Evolutionary conservation across 1,284 basidiomycete species (phyloP).

Genomic region (Porodaedalea pini): DNA sequence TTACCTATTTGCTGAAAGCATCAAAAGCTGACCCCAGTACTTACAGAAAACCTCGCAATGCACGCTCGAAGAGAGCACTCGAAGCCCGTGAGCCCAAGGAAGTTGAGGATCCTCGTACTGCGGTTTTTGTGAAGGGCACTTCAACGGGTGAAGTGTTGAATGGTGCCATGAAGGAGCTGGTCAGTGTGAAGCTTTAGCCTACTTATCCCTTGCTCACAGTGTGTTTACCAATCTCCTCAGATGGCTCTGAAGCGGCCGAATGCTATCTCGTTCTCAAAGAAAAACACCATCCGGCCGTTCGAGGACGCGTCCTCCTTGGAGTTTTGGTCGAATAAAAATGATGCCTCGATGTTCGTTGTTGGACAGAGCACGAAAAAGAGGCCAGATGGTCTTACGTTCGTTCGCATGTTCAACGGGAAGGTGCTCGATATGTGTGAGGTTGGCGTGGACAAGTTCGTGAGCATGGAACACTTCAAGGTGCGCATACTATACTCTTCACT

Average conservation of each 20-base stretch:
- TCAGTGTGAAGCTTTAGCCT: slow-evolving; percentile 47
- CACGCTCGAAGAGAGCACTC: slow-evolving; percentile 90
- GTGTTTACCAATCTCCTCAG: slow-evolving; percentile 37
- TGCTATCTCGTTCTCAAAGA: slow-evolving; percentile 91
- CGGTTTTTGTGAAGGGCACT: slow-evolving; percentile 88
- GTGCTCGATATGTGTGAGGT: slow-evolving; percentile 96
- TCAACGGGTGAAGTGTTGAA: slow-evolving; percentile 81
- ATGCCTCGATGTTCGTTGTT: slow-evolving; percentile 87
- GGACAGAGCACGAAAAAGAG: slow-evolving; percentile 95
- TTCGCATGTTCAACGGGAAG: slow-evolving; percentile 83
- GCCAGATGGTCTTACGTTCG: slow-evolving; percentile 84
- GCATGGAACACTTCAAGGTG: slow-evolving; percentile 85
- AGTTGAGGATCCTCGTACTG: slow-evolving; percentile 80
- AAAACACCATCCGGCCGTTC: slow-evolving; percentile 91
- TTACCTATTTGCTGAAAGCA: not conserved
- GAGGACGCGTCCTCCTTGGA: slow-evolving; percentile 83
- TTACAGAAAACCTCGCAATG: slow-evolving; percentile 91
- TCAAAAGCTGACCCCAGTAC: not conserved
- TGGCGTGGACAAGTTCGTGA: slow-evolving; percentile 77
- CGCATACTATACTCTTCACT: slow-evolving; percentile 27
- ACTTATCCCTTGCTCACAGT: not conserved
- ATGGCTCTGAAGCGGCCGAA: slow-evolving; percentile 89
- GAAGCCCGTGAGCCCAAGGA: slow-evolving; percentile 87
- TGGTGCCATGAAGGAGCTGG: slow-evolving; percentile 84
- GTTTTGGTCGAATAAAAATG: slow-evolving; percentile 95